These are phyloP conservation scores for Suillus discolor DNA, from an alignment of 768 basidiomycete genomes.

Conservation along the genomic window DNA sequence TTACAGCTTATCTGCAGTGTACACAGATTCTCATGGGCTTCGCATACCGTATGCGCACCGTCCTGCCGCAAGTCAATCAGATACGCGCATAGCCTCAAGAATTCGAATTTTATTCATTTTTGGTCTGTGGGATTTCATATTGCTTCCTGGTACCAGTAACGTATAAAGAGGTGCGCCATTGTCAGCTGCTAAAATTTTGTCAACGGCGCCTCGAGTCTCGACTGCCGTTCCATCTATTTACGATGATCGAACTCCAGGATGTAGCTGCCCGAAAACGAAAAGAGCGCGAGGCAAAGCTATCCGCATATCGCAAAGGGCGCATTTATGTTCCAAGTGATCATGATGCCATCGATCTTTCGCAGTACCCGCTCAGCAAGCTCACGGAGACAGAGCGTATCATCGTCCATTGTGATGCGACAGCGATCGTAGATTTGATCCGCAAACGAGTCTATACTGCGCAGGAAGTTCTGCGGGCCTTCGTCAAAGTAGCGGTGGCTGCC, in stretches of 20 bases:
- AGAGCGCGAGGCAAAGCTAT: constrained; percentile 25
- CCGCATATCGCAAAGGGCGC: constrained; percentile 6
- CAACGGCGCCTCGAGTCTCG: not conserved
- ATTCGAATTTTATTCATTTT: not conserved
- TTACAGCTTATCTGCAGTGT: not conserved
- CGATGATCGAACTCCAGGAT: not conserved
- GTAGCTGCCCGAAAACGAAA: constrained; percentile 23
- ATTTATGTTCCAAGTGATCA: constrained; percentile 8
- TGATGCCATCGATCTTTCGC: constrained; percentile 23
- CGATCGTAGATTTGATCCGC: constrained; percentile 24
- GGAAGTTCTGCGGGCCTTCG: constrained; percentile 28
- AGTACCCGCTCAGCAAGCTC: constrained; percentile 30
- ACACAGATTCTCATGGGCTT: not conserved
- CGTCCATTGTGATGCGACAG: constrained; percentile 33
- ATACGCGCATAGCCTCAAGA: not conserved
- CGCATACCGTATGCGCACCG: not conserved
- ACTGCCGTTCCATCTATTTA: not conserved
- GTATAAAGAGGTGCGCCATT: constrained; percentile 4
- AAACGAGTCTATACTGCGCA: constrained; percentile 25
- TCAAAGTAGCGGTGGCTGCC: constrained; percentile 30
- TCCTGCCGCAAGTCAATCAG: not conserved
- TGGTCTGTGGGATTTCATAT: not conserved
- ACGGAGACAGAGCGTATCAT: constrained; percentile 29
- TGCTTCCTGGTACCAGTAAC: not conserved
- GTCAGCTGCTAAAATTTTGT: not conserved